Evolutionary conservation across 1,139 yeast genomes (phyloP).

Genomic region (Hansenula lynferdii): DNA sequence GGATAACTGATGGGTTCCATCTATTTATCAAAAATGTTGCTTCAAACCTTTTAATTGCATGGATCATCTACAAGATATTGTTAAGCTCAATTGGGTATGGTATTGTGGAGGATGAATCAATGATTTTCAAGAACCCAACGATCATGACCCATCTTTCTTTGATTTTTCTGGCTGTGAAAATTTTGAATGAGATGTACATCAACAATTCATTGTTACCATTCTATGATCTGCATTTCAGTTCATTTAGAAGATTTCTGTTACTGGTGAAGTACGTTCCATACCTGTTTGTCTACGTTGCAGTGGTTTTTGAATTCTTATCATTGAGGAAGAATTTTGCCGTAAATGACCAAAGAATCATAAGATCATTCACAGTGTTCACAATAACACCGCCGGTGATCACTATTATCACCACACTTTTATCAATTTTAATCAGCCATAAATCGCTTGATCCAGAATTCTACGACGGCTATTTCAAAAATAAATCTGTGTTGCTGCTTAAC

Average conservation of each 20-base stretch:
- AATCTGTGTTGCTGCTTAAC: not conserved
- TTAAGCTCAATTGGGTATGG: not conserved
- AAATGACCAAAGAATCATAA: not conserved
- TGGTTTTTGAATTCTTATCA: not conserved
- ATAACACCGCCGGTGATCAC: not conserved
- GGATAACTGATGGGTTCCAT: not conserved
- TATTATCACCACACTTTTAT: not conserved
- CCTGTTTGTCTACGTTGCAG: not conserved
- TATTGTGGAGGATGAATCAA: not conserved
- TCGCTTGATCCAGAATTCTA: not conserved
- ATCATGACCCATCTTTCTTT: not conserved
- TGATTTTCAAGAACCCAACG: not conserved
- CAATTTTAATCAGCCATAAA: not conserved
- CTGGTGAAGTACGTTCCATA: not conserved
- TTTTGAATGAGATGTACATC: not conserved
- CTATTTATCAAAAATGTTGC: not conserved
- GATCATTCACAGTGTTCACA: not conserved
- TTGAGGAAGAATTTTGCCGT: not conserved
- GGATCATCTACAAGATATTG: not conserved
- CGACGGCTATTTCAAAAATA: not conserved
- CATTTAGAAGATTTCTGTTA: not conserved
- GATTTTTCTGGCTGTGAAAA: not conserved
- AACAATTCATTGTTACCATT: slow-evolving; percentile 1
- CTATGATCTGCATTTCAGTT: slow-evolving; percentile 1
- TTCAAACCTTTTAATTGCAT: not conserved